Percentiles rank a stretch among this genome's conserved stretches.
phyloP scores from a whole-genome alignment of 1,284 basidiomycete genomes.

The Cryptococcus hybrid region DNA sequence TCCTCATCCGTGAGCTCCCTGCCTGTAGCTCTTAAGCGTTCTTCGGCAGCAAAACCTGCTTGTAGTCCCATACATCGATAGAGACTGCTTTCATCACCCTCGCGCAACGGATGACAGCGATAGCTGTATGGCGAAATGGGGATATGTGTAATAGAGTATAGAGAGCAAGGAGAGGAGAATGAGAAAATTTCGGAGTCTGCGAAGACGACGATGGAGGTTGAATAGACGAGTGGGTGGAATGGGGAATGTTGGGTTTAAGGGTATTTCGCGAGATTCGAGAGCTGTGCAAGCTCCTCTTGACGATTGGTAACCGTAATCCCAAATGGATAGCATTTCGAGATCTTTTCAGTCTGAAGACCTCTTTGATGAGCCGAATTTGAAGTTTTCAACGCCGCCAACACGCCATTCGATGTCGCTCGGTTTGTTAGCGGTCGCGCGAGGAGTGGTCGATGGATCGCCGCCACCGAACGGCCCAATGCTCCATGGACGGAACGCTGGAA shows the following conservation, averaged over 20 bases:
- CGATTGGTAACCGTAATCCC: too few relatives aligned
- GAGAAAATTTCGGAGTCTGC: conserved; percentile 25
- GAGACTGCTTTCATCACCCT: conserved; percentile 54
- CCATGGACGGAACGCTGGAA: too few relatives aligned
- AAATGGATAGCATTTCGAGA: too few relatives aligned
- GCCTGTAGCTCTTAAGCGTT: conserved; percentile 48
- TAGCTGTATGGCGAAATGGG: conserved; percentile 51
- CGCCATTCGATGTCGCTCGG: too few relatives aligned
- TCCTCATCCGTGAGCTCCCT: conserved; percentile 54
- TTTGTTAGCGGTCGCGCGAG: too few relatives aligned
- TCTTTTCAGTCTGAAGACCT: too few relatives aligned
- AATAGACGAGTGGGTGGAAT: not conserved
- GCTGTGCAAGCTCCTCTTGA: too few relatives aligned
- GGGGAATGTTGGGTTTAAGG: not conserved
- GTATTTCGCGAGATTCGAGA: too few relatives aligned
- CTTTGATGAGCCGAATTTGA: too few relatives aligned
- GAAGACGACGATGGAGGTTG: conserved; percentile 7
- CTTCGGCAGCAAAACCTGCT: conserved; percentile 62
- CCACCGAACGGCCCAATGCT: too few relatives aligned
- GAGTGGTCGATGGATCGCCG: too few relatives aligned
- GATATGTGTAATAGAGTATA: conserved; percentile 48
- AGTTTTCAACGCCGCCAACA: too few relatives aligned
- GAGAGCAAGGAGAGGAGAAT: conserved; percentile 30
- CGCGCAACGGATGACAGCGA: conserved; percentile 65
- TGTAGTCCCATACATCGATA: conserved; percentile 74